phyloP scores from a whole-genome alignment of 805 yeast genomes.

The Kodamaea hsintzibuensis region DNA sequence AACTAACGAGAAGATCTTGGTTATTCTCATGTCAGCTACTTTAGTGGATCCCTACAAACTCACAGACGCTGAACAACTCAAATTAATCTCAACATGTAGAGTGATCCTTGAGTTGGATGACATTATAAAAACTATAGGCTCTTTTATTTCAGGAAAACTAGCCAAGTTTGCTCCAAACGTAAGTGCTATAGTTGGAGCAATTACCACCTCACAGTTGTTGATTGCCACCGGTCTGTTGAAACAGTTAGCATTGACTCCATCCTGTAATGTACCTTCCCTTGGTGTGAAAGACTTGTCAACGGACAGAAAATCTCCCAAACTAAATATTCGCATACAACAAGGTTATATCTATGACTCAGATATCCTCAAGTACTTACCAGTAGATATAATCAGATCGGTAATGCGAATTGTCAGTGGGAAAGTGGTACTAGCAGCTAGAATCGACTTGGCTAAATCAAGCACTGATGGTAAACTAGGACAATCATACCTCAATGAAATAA shows the following conservation, averaged over 20 bases:
- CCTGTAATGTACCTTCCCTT: conserved; percentile 80
- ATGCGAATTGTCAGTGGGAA: conserved; percentile 80
- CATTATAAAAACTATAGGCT: conserved; percentile 45
- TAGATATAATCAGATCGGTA: conserved; percentile 63
- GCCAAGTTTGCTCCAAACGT: conserved; percentile 76
- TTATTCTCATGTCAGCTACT: conserved; percentile 70
- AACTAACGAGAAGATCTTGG: conserved; percentile 65
- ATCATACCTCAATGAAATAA: conserved; percentile 60
- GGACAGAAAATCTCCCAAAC: conserved; percentile 19
- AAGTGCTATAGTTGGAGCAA: conserved; percentile 68
- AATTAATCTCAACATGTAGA: conserved; percentile 47
- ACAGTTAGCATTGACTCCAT: conserved; percentile 66
- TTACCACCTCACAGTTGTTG: conserved; percentile 71
- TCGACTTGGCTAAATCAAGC: conserved; percentile 55
- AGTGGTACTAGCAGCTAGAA: conserved; percentile 75
- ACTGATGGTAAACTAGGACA: conserved; percentile 56
- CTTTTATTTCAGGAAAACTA: conserved; percentile 58
- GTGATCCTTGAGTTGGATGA: conserved; percentile 47
- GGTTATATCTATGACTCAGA: conserved; percentile 70
- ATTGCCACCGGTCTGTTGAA: conserved; percentile 68
- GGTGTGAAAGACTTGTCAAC: conserved; percentile 53
- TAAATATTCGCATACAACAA: conserved; percentile 49
- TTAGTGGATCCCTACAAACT: conserved; percentile 17
- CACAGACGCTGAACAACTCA: conserved; percentile 31
- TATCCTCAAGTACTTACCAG: conserved; percentile 58